Conservation (phyloP, 352 stramenopile species). For the Saprolegnia parasitica region DNA sequence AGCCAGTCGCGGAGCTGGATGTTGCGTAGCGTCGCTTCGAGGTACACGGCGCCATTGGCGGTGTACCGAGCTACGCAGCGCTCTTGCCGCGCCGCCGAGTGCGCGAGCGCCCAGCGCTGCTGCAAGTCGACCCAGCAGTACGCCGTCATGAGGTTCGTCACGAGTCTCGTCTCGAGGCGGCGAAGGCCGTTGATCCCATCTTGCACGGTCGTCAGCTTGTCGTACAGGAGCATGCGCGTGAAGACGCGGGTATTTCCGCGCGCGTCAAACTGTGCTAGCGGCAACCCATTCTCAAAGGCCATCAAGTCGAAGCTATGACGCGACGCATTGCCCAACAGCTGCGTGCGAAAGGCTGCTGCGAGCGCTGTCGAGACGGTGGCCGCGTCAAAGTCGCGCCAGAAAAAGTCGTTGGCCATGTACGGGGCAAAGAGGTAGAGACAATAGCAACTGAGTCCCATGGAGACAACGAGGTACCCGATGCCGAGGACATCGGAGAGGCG, state of each 20-base stretch:
- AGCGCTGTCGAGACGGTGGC: conserved; percentile 8
- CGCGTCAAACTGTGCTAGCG: too few relatives aligned
- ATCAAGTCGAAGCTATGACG: not conserved
- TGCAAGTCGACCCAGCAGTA: conserved; percentile 26
- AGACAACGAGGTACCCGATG: conserved; percentile 10
- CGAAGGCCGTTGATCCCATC: not conserved
- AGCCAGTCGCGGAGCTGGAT: not conserved
- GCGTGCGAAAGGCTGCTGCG: conserved; percentile 1
- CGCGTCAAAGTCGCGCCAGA: conserved; percentile 12
- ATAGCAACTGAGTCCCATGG: conserved; percentile 1
- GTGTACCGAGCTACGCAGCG: conserved; percentile 10
- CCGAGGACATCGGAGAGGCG: not conserved
- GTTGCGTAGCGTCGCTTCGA: conserved; percentile 25
- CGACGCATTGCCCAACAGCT: not conserved
- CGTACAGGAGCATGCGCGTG: not conserved
- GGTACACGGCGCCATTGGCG: conserved; percentile 12
- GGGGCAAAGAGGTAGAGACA: not conserved
- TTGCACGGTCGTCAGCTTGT: not conserved
- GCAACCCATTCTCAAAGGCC: not conserved
- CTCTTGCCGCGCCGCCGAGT: not conserved
- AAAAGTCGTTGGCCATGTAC: conserved; percentile 27
- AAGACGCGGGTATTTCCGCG: not conserved
- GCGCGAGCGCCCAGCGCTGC: conserved; percentile 8
- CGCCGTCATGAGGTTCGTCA: not conserved
- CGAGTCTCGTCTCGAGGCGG: not conserved